Percentiles rank a stretch among this genome's conserved stretches.
phyloP scores from a whole-genome alignment of 1,139 yeast genomes.

The Zygotorulaspora mrakii region DNA sequence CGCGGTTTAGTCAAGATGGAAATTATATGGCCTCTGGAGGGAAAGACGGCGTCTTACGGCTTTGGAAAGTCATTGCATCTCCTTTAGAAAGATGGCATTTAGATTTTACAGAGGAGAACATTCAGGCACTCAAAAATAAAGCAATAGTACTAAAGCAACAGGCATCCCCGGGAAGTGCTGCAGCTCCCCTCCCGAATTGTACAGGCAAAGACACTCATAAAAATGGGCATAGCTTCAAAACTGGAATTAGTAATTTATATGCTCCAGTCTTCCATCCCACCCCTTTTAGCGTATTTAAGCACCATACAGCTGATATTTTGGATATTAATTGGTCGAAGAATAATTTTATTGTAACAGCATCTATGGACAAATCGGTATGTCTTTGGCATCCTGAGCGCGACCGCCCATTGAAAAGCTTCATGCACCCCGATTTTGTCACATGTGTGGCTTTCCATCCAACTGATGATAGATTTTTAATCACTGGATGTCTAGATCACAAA shows the following conservation, averaged over 20 bases:
- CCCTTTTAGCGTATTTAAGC: conserved; percentile 59
- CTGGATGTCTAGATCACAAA: conserved; percentile 77
- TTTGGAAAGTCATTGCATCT: conserved; percentile 77
- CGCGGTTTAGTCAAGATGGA: conserved; percentile 76
- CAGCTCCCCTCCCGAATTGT: conserved; percentile 9
- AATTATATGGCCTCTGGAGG: conserved; percentile 81
- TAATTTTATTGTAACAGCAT: conserved; percentile 72
- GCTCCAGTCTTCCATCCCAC: conserved; percentile 80
- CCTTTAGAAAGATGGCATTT: conserved; percentile 55
- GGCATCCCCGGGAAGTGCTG: conserved; percentile 4
- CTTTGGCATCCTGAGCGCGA: conserved; percentile 80
- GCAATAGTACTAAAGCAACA: conserved; percentile 10
- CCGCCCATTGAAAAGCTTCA: conserved; percentile 60
- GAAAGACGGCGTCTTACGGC: conserved; percentile 57
- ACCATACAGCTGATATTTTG: conserved; percentile 67
- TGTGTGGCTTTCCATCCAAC: conserved; percentile 76
- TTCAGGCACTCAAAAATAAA: conserved; percentile 8
- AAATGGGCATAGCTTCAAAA: conserved; percentile 8
- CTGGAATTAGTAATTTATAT: conserved; percentile 30
- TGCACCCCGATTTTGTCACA: conserved; percentile 79
- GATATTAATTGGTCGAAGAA: conserved; percentile 87
- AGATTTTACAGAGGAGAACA: conserved; percentile 20
- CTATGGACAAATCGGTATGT: conserved; percentile 80
- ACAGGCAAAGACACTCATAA: conserved; percentile 6
- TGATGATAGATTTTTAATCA: conserved; percentile 83